Conservation (phyloP, 2,329 filamentous ascomycete genomes). For the Fusarium siculi region DNA sequence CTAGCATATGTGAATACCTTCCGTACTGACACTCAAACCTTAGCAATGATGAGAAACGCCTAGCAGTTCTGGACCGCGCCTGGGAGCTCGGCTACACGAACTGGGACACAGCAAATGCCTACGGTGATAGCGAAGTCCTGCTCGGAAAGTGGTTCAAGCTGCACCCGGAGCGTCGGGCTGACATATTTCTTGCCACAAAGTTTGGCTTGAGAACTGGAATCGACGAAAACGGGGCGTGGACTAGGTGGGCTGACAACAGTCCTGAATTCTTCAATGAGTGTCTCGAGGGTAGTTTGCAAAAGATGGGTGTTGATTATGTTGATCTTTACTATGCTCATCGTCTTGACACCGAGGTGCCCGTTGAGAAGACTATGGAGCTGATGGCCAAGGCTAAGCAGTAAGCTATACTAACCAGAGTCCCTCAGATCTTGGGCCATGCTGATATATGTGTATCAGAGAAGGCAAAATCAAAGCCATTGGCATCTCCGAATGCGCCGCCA, state of each 20-base stretch:
- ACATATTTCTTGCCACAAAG: background rate
- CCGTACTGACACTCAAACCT: background rate
- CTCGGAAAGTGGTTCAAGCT: background rate
- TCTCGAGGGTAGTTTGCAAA: background rate
- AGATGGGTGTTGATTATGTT: background rate
- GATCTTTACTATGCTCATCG: background rate
- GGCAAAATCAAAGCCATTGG: background rate
- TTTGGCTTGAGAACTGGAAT: background rate
- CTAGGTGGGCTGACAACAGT: fast-evolving
- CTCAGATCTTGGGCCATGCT: fast-evolving
- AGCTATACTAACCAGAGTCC: fast-evolving
- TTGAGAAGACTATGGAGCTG: background rate
- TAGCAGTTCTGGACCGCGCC: background rate
- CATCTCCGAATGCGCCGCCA: background rate
- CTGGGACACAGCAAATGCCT: background rate
- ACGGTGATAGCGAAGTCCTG: background rate
- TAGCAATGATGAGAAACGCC: background rate
- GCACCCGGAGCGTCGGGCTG: background rate
- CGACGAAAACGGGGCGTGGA: background rate
- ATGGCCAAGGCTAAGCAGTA: background rate
- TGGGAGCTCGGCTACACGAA: background rate
- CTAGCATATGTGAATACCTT: fast-evolving
- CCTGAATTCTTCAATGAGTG: background rate
- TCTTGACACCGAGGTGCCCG: background rate
- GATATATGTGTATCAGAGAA: background rate